Base-by-base conservation (phyloP, 177 flowering plant species). In the Telopea speciosissima region DNA sequence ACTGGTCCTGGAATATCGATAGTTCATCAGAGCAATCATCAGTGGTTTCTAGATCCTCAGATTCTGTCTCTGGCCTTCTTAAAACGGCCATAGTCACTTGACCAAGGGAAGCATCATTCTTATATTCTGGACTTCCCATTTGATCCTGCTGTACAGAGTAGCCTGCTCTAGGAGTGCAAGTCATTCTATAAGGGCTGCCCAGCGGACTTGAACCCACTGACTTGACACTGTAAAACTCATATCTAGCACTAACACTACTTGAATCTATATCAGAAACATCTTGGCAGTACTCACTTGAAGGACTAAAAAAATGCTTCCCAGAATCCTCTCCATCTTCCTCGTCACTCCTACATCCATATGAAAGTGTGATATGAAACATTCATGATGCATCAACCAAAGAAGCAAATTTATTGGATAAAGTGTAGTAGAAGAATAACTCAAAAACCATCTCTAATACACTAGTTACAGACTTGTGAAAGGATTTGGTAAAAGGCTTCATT, bases 151-250 rank as follows among this genome's bases (percentile, higher is more conserved):
- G 89, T 78, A 81, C 80, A 86, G 77, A 56, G 74, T 64, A 80
- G 66, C 78, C 83, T 75, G 61, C 81, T 79, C 77, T 66, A 74
- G 86, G 83, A 79, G 83, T 79, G 81, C 76, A 79, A 79, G 81
- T 69, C 64, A 80, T 80, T 81, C 89, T 81, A 77, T 84, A 84
- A 63, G 96, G 93, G 81, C 97, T 87, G 79, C 81, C 86, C 11
- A 75, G 79, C 69, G 96, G 94, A 85, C 97, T 91, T 70, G 97
- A 85, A 74, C 83, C 90, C 77, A 78, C 79, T 60, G 93, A 89
- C 72, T 77, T 84, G 68, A 65, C 81, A 79, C 75, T 78, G 78
- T 81, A 80, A 81, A 78, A 81, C 28, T 88, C 95, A 76, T 84
- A 77, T 69, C 90, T 83, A 81, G 71, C 76, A 81, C 87, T 87